Percentiles rank a stretch among this genome's conserved stretches.
Conservation (phyloP, 306 rosid species). For the Cicer yamashitae region DNA sequence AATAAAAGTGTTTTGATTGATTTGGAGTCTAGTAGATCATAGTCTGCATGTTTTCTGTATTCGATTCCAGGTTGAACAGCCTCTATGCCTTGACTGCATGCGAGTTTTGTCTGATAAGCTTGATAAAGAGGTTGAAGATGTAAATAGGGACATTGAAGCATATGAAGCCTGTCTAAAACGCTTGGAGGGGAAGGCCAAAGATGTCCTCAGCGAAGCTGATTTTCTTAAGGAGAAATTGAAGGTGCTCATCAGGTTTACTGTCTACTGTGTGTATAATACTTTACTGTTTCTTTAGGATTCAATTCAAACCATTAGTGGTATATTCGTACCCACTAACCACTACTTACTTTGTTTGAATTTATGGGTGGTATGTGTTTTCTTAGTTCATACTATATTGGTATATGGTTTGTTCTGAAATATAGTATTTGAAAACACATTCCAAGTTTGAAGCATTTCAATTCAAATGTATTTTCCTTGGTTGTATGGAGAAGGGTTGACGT, state of each 20-base stretch:
- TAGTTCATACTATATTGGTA: background rate
- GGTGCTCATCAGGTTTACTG: conserved; percentile 58
- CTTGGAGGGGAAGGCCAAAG: conserved; percentile 81
- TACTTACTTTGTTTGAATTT: conserved; percentile 25
- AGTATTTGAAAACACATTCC: conserved; percentile 16
- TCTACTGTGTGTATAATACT: conserved; percentile 31
- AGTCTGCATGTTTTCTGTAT: conserved; percentile 26
- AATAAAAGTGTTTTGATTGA: background rate
- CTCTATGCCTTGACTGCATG: conserved; percentile 97
- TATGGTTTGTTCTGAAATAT: conserved; percentile 32
- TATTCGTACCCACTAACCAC: background rate
- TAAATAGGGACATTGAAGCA: conserved; percentile 83
- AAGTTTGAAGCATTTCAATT: conserved; percentile 23
- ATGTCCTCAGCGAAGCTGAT: conserved; percentile 89
- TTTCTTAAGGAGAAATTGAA: conserved; percentile 89
- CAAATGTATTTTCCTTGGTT: conserved; percentile 24
- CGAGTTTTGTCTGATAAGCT: conserved; percentile 87
- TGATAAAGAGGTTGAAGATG: conserved; percentile 95
- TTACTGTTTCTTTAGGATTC: conserved; percentile 16
- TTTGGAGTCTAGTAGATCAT: conserved; percentile 18
- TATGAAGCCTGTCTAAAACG: conserved; percentile 89
- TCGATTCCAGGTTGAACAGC: conserved; percentile 85
- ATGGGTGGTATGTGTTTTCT: background rate
- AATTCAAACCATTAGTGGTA: conserved; percentile 6
- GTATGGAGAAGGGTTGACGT: conserved; percentile 3